These are phyloP conservation scores for Epicoccum sorghinum DNA, from an alignment of 2,329 filamentous ascomycete genomes.

Conservation along the genomic window DNA sequence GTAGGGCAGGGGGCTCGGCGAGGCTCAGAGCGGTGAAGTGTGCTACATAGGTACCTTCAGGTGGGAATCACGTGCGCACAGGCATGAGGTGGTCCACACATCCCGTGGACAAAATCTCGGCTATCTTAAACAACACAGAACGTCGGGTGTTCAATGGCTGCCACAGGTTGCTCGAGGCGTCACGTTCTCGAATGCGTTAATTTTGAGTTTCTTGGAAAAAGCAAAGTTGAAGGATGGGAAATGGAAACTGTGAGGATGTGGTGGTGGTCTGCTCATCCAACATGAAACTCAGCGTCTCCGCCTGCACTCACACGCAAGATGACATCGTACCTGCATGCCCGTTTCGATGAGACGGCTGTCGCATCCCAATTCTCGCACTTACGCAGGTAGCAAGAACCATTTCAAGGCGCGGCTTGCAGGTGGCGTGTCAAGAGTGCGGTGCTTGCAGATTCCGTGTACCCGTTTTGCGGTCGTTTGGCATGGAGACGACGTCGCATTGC, in stretches of 20 bases:
- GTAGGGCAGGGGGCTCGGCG: background rate
- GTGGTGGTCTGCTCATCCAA: background rate
- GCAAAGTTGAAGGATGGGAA: background rate
- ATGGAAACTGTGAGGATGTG: background rate
- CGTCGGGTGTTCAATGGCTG: background rate
- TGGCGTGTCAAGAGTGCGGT: constrained; percentile 1
- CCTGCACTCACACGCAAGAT: constrained; percentile 4
- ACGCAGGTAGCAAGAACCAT: constrained; percentile 2
- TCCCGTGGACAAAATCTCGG: background rate
- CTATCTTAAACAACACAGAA: background rate
- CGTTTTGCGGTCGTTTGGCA: constrained; percentile 13
- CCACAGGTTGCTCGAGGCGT: background rate
- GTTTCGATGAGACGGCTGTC: constrained; percentile 9
- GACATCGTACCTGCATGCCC: constrained; percentile 10
- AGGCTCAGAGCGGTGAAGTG: constrained; percentile 6
- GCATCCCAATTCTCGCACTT: background rate
- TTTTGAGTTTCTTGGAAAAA: background rate
- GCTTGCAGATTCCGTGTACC: constrained; percentile 16
- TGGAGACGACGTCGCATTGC: constrained; percentile 14
- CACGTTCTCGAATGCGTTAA: background rate
- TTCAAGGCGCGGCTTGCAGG: constrained; percentile 4
- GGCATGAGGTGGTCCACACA: background rate
- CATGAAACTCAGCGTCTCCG: background rate
- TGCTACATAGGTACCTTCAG: background rate
- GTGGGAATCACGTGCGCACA: constrained; percentile 3